These are phyloP conservation scores for Truncatella angustata DNA, from an alignment of 2,329 filamentous ascomycete species.

Conservation along the genomic window DNA sequence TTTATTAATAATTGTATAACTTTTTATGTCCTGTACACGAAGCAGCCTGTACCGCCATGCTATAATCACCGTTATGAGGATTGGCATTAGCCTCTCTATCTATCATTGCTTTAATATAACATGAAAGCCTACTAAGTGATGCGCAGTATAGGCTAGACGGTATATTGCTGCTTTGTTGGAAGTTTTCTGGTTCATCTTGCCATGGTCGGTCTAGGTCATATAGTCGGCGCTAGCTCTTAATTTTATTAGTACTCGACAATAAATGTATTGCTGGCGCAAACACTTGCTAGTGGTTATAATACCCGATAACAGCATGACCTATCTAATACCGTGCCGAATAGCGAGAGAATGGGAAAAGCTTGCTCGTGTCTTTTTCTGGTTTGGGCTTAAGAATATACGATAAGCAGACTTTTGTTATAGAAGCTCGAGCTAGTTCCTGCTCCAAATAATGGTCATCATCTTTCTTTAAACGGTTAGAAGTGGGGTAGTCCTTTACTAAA, in stretches of 20 bases:
- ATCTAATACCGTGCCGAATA: conserved; percentile 22
- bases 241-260: background rate
- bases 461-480: conserved; percentile 18
- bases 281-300: conserved; percentile 9
- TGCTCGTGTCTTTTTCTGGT: background rate
- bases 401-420: conserved; percentile 21
- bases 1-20: background rate
- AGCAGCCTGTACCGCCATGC: conserved; percentile 15
- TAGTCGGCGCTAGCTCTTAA: conserved; percentile 2
- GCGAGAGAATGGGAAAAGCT: conserved; percentile 15
- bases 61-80: too few species aligned
- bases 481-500: too few species aligned
- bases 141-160: conserved; percentile 18
- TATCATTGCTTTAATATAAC: conserved; percentile 16
- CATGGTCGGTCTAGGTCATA: background rate
- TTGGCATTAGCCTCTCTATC: conserved; percentile 19
- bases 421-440: conserved; percentile 11
- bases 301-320: conserved; percentile 12
- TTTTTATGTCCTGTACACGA: conserved; percentile 8
- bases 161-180: background rate
- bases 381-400: conserved; percentile 19
- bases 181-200: background rate
- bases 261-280: background rate
- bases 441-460: conserved; percentile 10
- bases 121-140: conserved; percentile 14